Evolutionary conservation across 768 basidiomycete species (phyloP).

Genomic region (Boletus speciosus): DNA sequence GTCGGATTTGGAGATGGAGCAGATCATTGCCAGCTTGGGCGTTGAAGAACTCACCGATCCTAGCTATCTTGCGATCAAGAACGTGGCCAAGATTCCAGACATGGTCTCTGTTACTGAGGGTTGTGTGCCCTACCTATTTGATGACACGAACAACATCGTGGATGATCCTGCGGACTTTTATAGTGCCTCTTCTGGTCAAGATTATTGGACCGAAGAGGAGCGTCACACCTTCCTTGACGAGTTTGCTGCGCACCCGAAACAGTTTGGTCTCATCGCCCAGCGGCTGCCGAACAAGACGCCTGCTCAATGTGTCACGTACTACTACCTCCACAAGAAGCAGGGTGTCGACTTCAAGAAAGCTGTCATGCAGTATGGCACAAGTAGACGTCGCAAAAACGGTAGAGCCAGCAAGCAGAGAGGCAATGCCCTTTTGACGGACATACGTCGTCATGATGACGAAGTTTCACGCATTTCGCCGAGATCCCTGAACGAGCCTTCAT

Average conservation of each 20-base stretch:
- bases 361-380: constrained; percentile 60
- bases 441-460: constrained; percentile 67
- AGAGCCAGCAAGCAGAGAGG: constrained; percentile 74
- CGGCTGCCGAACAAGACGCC: constrained; percentile 80
- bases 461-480: constrained; percentile 27
- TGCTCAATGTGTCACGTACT: constrained; percentile 87
- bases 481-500: constrained; percentile 18
- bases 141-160: constrained; percentile 84
- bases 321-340: constrained; percentile 92
- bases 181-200: constrained; percentile 63
- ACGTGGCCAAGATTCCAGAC: constrained; percentile 86
- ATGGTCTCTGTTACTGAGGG: constrained; percentile 74
- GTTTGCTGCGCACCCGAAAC: constrained; percentile 85
- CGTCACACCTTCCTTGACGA: constrained; percentile 73
- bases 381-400: constrained; percentile 58
- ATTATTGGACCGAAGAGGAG: constrained; percentile 88
- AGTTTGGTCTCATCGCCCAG: constrained; percentile 89
- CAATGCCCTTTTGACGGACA: constrained; percentile 77
- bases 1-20: constrained; percentile 95
- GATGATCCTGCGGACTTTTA: constrained; percentile 77
- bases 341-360: constrained; percentile 81
- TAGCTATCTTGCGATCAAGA: constrained; percentile 77
- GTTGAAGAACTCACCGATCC: constrained; percentile 94
- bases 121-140: constrained; percentile 59
- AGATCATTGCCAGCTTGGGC: constrained; percentile 91